phyloP scores from a whole-genome alignment of 495 filamentous ascomycete species.

The Penicillium coffeae region DNA sequence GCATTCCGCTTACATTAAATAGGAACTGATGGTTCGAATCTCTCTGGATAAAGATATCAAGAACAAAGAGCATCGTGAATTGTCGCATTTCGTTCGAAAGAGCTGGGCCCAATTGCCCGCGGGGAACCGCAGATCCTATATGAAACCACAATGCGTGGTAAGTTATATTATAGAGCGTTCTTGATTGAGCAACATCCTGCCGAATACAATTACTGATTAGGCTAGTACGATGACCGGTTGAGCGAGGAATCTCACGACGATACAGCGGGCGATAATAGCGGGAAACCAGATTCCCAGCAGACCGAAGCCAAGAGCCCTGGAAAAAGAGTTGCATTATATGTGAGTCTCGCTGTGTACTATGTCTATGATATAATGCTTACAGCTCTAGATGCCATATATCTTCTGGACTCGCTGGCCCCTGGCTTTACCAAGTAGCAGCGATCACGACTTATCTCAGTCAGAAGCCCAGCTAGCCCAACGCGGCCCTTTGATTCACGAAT shows the following conservation, averaged over 20 bases:
- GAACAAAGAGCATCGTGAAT: conserved; percentile 3
- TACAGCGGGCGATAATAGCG: neutral
- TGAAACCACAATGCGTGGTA: conserved; percentile 13
- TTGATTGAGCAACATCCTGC: too few relatives aligned
- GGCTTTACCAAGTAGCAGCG: neutral
- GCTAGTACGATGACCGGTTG: neutral
- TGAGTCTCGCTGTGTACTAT: neutral
- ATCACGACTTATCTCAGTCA: neutral
- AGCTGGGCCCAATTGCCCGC: conserved; percentile 8
- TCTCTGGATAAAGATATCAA: conserved; percentile 7
- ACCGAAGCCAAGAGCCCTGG: neutral
- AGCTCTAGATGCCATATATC: conserved; percentile 13
- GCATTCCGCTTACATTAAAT: too few relatives aligned
- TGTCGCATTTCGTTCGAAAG: conserved; percentile 4
- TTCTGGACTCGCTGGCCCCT: conserved; percentile 5
- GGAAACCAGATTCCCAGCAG: neutral
- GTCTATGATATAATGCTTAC: neutral
- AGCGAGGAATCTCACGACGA: neutral
- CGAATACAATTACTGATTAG: neutral
- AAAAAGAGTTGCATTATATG: conserved; percentile 5
- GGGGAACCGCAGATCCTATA: conserved; percentile 6
- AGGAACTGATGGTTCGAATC: conserved; percentile 15
- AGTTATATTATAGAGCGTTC: neutral
- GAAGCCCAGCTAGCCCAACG: neutral
- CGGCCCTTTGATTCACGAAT: neutral